Evolutionary conservation across 306 rosid species (phyloP), one percentile per base, ranked within the genome.

Genomic region (Acacia confusa): DNA sequence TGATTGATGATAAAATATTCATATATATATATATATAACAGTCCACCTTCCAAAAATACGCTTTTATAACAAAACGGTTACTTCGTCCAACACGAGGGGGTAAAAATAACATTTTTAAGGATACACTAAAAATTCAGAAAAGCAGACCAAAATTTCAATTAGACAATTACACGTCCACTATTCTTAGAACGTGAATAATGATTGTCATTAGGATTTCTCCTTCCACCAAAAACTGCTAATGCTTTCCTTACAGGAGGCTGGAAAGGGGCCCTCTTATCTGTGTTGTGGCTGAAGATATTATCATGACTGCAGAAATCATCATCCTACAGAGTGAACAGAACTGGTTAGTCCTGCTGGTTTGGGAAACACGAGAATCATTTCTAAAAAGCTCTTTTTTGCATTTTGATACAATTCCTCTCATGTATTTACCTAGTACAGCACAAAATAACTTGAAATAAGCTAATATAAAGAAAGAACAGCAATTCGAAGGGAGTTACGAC

Each of bases 131-230:
- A 30, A 41, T 11, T 15, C 3, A 25, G 58, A 50, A 61, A 72
- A 60, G 30, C 36, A 68, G 63, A 52, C 73, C 32, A 47, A 78
- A 78, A 43, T 11, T 47, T 74, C 30, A 22, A 47, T 14, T 63
- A 53, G 5, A 47, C 52, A 47, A 6, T 6, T 36, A 36, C 43
- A 78, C 47, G 22, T 74, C 66, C 79, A 63, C 86, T 87, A 89
- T 79, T 87, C 88, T 78, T 91, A 4, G 97, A 70, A 76, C 93
- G 91, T 41, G 97, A 84, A 88, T 70, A 93, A 80, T 92, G 98
- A 78, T 92, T 93, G 85, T 93, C 99, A 17, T 95, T 95, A 20
- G 97, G 99, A 88, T 96, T 93, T 83, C 99, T 92, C 89, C 64
- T 92, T 60, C 97, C 94, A 57, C 94, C 38, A 78, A 92, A 93